Percentiles rank a stretch among this genome's conserved stretches.
phyloP scores from a whole-genome alignment of 192 early-diverging fungal species.

The Backusella australiensis region DNA sequence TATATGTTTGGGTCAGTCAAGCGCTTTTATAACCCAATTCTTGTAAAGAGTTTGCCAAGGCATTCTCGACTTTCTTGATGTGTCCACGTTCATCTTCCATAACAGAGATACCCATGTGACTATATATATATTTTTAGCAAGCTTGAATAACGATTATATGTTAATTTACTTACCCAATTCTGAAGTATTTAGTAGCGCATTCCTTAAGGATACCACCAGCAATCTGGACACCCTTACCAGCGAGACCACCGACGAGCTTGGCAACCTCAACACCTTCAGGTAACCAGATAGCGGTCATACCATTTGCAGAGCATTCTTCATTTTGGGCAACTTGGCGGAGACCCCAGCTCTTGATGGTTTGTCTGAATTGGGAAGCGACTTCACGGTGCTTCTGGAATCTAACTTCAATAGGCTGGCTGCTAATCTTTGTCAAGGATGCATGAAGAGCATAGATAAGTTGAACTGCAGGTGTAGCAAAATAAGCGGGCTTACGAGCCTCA shows the following conservation, averaged over 20 bases:
- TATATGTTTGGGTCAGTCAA: background rate
- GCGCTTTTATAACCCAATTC: conserved; percentile 39
- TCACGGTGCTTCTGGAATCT: conserved; percentile 78
- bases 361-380: conserved; percentile 74
- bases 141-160: background rate
- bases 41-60: conserved; percentile 55
- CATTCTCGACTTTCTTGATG: conserved; percentile 63
- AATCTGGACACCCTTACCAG: conserved; percentile 78
- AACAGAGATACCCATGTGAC: conserved; percentile 83
- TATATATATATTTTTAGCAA: background rate
- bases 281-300: conserved; percentile 86
- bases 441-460: conserved; percentile 88
- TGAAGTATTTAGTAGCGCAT: conserved; percentile 89
- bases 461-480: conserved; percentile 97
- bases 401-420: conserved; percentile 65
- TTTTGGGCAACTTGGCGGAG: conserved; percentile 68
- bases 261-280: conserved; percentile 77
- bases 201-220: conserved; percentile 90
- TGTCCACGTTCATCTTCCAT: conserved; percentile 55
- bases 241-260: conserved; percentile 76
- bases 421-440: conserved; percentile 76
- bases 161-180: conserved; percentile 59
- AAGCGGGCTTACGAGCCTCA: conserved; percentile 86
- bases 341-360: conserved; percentile 64
- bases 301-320: conserved; percentile 64